Percentiles rank a stretch among this genome's conserved stretches.
Conservation (phyloP, 768 basidiomycete species). For the Sistotremastrum suecicum region DNA sequence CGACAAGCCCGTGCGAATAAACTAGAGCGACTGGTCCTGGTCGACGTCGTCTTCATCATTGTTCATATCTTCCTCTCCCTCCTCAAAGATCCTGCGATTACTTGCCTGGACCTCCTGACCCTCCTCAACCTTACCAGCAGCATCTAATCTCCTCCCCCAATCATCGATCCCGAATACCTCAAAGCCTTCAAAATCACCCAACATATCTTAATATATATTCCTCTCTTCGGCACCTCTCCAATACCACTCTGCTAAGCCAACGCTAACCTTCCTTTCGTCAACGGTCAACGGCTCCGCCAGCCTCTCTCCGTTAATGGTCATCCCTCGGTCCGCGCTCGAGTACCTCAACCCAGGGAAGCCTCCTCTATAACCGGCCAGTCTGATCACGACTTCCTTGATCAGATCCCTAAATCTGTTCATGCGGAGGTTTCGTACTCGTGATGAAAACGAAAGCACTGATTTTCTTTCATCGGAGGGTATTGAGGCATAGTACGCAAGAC, state of each 20-base stretch:
- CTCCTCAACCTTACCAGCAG: constrained; percentile 5
- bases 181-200: constrained; percentile 10
- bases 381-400: constrained; percentile 14
- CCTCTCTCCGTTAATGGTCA: constrained; percentile 24
- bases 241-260: constrained; percentile 23
- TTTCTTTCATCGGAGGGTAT: constrained; percentile 21
- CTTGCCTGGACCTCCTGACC: background rate
- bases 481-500: constrained; percentile 21
- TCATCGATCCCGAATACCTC: constrained; percentile 17
- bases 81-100: constrained; percentile 1
- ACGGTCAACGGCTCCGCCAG: constrained; percentile 17
- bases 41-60: too few relatives aligned
- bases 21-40: too few relatives aligned
- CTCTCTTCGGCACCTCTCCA: constrained; percentile 10
- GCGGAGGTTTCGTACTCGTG: constrained; percentile 22
- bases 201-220: constrained; percentile 7
- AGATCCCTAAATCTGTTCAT: constrained; percentile 20
- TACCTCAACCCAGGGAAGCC: constrained; percentile 25
- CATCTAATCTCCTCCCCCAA: constrained; percentile 12
- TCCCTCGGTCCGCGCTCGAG: constrained; percentile 15
- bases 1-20: too few relatives aligned
- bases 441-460: constrained; percentile 15
- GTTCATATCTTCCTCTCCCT: background rate
- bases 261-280: constrained; percentile 19
- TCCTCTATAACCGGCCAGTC: constrained; percentile 22